phyloP scores from a whole-genome alignment of 495 filamentous ascomycete genomes.

The Penicillium bialowiezense region DNA sequence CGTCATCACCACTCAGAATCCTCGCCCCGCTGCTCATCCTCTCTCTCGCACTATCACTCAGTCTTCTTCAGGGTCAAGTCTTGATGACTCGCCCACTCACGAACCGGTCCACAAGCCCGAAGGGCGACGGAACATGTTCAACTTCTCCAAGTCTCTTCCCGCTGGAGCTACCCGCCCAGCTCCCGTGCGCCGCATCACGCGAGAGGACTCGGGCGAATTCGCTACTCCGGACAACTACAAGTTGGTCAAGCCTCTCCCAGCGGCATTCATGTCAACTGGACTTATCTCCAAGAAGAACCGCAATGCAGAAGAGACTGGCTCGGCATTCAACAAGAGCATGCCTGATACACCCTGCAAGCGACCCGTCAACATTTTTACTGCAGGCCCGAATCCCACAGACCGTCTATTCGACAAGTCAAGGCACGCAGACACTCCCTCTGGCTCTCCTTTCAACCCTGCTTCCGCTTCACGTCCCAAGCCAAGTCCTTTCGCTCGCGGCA shows the following conservation, averaged over 20 bases:
- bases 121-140: constrained; percentile 50
- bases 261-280: constrained; percentile 91
- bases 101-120: constrained; percentile 55
- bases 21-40: constrained; percentile 63
- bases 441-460: constrained; percentile 60
- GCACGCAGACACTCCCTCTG: constrained; percentile 63
- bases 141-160: constrained; percentile 81
- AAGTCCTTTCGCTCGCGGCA: constrained; percentile 63
- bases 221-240: constrained; percentile 85
- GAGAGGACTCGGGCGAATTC: constrained; percentile 53
- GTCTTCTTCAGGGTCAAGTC: constrained; percentile 76
- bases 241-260: constrained; percentile 74
- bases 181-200: constrained; percentile 30
- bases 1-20: constrained; percentile 18
- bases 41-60: constrained; percentile 80
- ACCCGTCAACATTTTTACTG: constrained; percentile 60
- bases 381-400: constrained; percentile 55
- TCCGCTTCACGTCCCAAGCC: constrained; percentile 39
- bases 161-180: constrained; percentile 58
- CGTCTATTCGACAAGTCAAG: constrained; percentile 53
- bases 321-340: constrained; percentile 46
- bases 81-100: constrained; percentile 75
- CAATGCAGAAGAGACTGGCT: constrained; percentile 49
- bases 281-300: constrained; percentile 83
- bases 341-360: constrained; percentile 97